Conservation (phyloP, 768 basidiomycete genomes). For the button mushroom (Agaricus bisporus) region DNA sequence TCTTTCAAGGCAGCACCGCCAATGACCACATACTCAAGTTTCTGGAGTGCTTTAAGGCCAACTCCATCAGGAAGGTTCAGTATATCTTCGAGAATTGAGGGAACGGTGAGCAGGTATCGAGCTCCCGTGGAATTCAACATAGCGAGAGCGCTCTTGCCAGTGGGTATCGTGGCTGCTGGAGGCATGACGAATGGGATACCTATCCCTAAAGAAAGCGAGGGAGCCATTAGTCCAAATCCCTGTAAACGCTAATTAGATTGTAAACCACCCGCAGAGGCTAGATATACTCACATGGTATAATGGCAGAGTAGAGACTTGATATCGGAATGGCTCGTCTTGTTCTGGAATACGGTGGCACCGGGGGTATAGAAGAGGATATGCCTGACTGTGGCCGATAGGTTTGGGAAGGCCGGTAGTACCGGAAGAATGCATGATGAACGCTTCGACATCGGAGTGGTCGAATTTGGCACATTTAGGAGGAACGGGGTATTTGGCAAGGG, state of each 20-base stretch:
- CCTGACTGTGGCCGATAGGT: constrained; percentile 31
- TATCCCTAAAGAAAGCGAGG: constrained; percentile 27
- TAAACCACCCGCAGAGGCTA: not conserved
- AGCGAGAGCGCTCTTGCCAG: constrained; percentile 19
- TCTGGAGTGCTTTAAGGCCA: constrained; percentile 24
- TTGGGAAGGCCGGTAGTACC: constrained; percentile 49
- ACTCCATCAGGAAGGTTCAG: constrained; percentile 16
- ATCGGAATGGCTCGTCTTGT: constrained; percentile 20
- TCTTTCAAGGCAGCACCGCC: constrained; percentile 37
- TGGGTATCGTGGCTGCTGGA: constrained; percentile 29
- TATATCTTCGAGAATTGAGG: constrained; percentile 34
- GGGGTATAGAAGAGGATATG: constrained; percentile 27
- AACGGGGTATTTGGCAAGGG: constrained; percentile 13
- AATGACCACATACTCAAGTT: constrained; percentile 27
- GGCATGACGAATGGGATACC: constrained; percentile 32
- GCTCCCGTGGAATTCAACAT: constrained; percentile 22
- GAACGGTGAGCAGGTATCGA: constrained; percentile 29
- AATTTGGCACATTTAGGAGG: constrained; percentile 21
- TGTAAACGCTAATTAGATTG: constrained; percentile 2
- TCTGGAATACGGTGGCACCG: constrained; percentile 27
- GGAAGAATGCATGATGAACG: constrained; percentile 42
- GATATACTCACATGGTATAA: constrained; percentile 28
- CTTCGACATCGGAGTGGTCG: constrained; percentile 26
- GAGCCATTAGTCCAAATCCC: constrained; percentile 33
- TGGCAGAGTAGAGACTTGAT: constrained; percentile 31